phyloP scores from a whole-genome alignment of 768 basidiomycete species.

The Auricularia auricula-judae region DNA sequence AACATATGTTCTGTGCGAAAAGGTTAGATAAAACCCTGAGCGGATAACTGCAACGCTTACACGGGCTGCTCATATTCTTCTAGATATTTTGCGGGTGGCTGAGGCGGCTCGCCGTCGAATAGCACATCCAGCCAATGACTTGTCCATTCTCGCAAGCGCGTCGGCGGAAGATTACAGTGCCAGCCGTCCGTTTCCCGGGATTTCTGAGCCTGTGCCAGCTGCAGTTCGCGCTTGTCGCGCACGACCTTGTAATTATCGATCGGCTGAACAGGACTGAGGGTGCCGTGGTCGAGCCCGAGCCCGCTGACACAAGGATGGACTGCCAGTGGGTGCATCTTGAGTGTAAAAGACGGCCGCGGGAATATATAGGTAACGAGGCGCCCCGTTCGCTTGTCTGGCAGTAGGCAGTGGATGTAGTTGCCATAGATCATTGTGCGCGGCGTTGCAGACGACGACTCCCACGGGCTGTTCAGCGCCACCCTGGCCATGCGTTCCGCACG shows the following conservation, averaged over 20 bases:
- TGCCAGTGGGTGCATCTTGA: background rate
- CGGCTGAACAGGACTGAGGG: background rate
- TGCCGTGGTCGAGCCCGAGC: background rate
- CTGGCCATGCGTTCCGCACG: too few species aligned
- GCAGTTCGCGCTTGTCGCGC: background rate
- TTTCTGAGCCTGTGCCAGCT: background rate
- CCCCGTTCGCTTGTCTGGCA: background rate
- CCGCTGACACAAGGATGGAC: background rate
- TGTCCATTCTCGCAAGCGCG: too few species aligned
- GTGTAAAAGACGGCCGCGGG: background rate
- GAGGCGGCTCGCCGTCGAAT: too few species aligned
- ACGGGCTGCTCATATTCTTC: background rate
- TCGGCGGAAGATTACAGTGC: background rate
- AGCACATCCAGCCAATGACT: too few species aligned
- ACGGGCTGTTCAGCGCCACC: background rate
- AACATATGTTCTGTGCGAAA: background rate
- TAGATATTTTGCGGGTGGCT: background rate
- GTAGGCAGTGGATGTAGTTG: background rate
- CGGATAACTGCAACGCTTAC: background rate
- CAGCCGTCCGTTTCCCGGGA: background rate
- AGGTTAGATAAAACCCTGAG: background rate
- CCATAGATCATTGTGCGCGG: background rate
- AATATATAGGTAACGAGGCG: background rate
- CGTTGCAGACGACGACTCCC: background rate
- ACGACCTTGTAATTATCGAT: background rate